Conservation (phyloP, 2,329 filamentous ascomycete genomes). For the Pseudocercospora macadamiae region DNA sequence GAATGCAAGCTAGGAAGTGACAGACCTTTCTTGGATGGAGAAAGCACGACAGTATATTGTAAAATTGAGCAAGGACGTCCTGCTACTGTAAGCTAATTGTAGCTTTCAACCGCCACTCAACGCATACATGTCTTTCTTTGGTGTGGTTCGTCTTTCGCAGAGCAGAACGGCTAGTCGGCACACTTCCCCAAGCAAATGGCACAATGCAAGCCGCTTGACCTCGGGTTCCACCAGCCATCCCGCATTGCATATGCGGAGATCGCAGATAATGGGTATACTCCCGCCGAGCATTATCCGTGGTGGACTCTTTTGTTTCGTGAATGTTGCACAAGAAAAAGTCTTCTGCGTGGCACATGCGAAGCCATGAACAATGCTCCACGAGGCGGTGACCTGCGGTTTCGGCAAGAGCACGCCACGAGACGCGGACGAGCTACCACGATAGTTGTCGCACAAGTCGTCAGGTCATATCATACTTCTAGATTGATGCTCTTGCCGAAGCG, state of each 20-base stretch:
- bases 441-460: not conserved
- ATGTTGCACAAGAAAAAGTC: not conserved
- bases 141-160: not conserved
- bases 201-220: not conserved
- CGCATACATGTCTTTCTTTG: not conserved
- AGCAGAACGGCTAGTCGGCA: conserved; percentile 7
- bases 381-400: not conserved
- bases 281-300: conserved; percentile 1
- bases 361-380: not conserved
- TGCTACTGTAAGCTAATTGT: conserved; percentile 1
- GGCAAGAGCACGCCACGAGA: not conserved
- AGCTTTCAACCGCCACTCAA: not conserved
- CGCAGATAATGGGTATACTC: not conserved
- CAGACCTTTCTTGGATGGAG: not conserved
- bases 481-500: conserved; percentile 97
- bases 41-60: not conserved
- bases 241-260: conserved; percentile 1
- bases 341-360: not conserved
- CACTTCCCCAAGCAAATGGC: not conserved
- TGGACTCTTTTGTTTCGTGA: not conserved
- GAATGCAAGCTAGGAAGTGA: not conserved
- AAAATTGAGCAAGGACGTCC: not conserved
- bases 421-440: not conserved
- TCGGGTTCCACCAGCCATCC: conserved; percentile 1
- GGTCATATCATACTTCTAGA: conserved; percentile 66